Conservation (phyloP, 163 green algal species). For the Chlamydomonas reinhardtii region DNA sequence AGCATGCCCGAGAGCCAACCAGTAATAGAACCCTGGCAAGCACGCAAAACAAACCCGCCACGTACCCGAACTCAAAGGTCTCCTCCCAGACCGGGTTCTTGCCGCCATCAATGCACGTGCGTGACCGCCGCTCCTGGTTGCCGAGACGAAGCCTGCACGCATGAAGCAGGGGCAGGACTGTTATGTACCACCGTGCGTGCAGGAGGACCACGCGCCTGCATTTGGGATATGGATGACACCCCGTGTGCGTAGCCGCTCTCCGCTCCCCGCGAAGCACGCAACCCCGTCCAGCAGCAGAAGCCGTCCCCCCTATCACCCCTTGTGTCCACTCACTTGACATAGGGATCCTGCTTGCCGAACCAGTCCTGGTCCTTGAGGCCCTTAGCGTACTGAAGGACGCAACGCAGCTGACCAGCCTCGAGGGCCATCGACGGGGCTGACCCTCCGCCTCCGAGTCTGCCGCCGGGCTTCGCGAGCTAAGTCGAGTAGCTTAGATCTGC, state of each 20-base stretch:
- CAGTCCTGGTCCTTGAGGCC: background rate
- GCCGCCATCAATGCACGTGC: conserved; percentile 6
- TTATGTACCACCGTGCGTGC: too few relatives aligned
- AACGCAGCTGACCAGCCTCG: background rate
- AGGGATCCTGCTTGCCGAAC: background rate
- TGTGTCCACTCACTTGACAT: background rate
- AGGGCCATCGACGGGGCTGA: background rate
- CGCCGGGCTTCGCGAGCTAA: too few relatives aligned
- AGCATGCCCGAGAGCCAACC: too few relatives aligned
- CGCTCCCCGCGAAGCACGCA: too few relatives aligned
- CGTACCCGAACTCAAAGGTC: conserved; percentile 16
- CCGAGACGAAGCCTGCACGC: conserved; percentile 16
- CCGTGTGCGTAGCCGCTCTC: too few relatives aligned
- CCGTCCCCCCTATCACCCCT: background rate
- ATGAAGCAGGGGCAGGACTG: too few relatives aligned
- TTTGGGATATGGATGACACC: too few relatives aligned
- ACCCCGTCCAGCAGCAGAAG: too few relatives aligned
- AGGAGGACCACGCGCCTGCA: background rate
- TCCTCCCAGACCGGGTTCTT: conserved; percentile 38
- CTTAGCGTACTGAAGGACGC: background rate
- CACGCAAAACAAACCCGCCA: too few relatives aligned
- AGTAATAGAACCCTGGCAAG: too few relatives aligned
- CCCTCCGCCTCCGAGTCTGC: too few relatives aligned
- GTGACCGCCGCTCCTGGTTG: background rate
- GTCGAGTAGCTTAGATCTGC: too few relatives aligned